Percentiles rank a stretch among this genome's conserved stretches.
These are phyloP conservation scores for Tylopilus felleus DNA, from an alignment of 768 basidiomycete species.

Conservation along the genomic window DNA sequence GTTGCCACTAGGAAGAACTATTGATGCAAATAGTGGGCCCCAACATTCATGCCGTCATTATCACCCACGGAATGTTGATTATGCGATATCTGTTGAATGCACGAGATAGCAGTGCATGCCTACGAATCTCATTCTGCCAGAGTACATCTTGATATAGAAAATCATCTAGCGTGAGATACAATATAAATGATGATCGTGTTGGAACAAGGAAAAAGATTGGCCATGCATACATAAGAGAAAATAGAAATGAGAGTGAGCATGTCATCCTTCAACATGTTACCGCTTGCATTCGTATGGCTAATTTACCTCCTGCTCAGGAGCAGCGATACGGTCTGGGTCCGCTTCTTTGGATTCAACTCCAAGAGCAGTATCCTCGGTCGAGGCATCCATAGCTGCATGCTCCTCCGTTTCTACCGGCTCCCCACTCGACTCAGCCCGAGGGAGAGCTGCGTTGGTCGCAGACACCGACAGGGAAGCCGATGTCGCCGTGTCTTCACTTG, in stretches of 20 bases:
- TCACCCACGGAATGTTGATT: no score
- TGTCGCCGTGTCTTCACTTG: conserved; percentile 45
- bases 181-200: conserved; percentile 7
- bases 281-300: not conserved
- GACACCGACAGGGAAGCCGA: conserved; percentile 35
- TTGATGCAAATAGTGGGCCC: no score
- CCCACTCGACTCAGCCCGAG: conserved; percentile 12
- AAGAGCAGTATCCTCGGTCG: conserved; percentile 1
- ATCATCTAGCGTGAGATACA: conserved; percentile 12
- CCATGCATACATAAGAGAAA: conserved; percentile 2
- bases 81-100: no score
- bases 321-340: not conserved
- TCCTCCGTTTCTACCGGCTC: conserved; percentile 17
- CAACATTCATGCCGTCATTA: not conserved
- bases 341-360: conserved; percentile 6
- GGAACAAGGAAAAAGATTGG: not conserved
- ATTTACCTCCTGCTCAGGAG: conserved; percentile 1
- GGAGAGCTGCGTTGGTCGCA: conserved; percentile 14
- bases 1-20: no score
- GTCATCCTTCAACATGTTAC: not conserved
- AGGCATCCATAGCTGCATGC: not conserved
- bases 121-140: conserved; percentile 1
- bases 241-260: conserved; percentile 1
- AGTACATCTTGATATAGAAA: conserved; percentile 8
- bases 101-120: no score